Evolutionary conservation across 495 filamentous ascomycete genomes (phyloP).

Genomic region (Lophiostoma macrostomum): DNA sequence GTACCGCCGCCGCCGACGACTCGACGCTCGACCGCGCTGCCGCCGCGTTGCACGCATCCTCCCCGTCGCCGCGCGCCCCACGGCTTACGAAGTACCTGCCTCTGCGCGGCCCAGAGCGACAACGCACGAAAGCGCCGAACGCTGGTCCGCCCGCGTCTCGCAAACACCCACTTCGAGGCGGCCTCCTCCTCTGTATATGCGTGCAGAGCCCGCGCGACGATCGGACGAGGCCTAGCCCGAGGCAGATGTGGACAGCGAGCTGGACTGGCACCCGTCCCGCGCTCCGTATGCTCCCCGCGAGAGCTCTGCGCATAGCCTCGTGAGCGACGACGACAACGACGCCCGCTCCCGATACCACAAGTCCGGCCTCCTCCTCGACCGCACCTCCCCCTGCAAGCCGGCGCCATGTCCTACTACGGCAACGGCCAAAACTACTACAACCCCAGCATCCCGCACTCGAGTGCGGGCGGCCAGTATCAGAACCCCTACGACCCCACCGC

Average conservation of each 20-base stretch:
- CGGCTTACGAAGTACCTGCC: too few species aligned
- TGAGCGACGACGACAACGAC: conserved; percentile 25
- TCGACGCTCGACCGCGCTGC: too few species aligned
- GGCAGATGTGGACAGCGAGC: conserved; percentile 24
- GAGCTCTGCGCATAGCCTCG: conserved; percentile 25
- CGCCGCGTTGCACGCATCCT: too few species aligned
- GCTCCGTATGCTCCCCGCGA: conserved; percentile 23
- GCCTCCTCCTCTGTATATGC: neutral
- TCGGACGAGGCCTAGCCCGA: conserved; percentile 17
- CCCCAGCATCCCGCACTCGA: conserved; percentile 34
- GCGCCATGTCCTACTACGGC: conserved; percentile 50
- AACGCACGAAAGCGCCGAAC: too few species aligned
- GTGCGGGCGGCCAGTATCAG: conserved; percentile 26
- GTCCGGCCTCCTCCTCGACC: neutral
- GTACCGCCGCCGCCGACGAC: too few species aligned
- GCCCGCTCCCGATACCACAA: neutral
- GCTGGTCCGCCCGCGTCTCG: too few species aligned
- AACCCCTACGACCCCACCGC: conserved; percentile 52
- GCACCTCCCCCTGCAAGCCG: neutral
- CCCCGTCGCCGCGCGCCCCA: too few species aligned
- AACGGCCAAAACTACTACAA: conserved; percentile 50
- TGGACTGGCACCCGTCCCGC: conserved; percentile 7
- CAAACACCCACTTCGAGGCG: too few species aligned
- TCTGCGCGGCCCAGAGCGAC: too few species aligned
- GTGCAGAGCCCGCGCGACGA: neutral